phyloP scores from a whole-genome alignment of 75 land plant species.

The Cryptomeria japonica region DNA sequence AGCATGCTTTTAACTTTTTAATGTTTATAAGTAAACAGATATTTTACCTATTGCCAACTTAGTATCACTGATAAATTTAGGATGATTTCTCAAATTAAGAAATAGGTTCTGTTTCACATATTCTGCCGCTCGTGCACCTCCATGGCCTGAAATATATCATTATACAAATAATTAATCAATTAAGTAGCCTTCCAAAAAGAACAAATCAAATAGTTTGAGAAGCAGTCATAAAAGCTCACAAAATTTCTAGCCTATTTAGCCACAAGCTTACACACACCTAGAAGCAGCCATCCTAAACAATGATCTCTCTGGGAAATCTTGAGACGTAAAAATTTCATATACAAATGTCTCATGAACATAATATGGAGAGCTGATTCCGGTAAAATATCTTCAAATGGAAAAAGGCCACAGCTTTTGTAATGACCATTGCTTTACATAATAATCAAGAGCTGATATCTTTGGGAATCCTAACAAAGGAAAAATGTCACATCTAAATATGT shows the following conservation, averaged over 20 bases:
- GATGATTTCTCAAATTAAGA: slow-evolving; percentile 71
- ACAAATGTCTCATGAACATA: background rate
- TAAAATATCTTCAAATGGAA: background rate
- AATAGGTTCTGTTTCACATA: slow-evolving; percentile 83
- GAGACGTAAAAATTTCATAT: background rate
- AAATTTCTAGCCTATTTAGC: background rate
- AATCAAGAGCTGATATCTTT: background rate
- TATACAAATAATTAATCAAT: background rate
- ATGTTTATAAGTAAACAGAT: background rate
- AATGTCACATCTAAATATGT: background rate
- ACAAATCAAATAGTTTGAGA: background rate
- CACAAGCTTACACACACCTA: background rate
- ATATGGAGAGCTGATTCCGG: background rate
- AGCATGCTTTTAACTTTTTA: background rate
- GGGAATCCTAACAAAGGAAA: background rate
- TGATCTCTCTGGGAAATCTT: background rate
- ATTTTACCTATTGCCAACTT: slow-evolving; percentile 75
- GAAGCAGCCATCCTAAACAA: background rate
- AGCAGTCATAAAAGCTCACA: background rate
- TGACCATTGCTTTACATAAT: background rate
- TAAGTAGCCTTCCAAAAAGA: background rate
- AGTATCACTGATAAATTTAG: slow-evolving; percentile 75
- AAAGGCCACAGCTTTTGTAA: background rate
- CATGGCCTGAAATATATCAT: slow-evolving; percentile 63
- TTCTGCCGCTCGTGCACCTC: slow-evolving; percentile 85